Base-by-base conservation (phyloP, 2,329 filamentous ascomycete genomes). In the Penicillium sp. region DNA sequence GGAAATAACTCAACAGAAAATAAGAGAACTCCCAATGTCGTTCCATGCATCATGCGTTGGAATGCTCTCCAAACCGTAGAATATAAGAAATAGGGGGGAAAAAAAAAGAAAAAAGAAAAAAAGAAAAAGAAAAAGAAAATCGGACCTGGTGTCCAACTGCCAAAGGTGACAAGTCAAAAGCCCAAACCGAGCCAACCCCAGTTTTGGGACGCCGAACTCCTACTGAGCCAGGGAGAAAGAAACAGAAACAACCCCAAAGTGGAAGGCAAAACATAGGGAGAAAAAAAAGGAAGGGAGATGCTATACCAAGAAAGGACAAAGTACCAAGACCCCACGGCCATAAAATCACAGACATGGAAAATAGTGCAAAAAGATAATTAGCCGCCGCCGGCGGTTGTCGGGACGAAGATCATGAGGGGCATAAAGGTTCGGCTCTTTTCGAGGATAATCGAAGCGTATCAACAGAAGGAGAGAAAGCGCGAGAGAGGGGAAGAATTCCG, bases 171-270 rank as follows among this genome's bases (percentile, higher is more conserved):
- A 28, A 45, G 43, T 18, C 29, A 24, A 43, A 29, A 40, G 40
- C 47, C 33, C 44, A 38, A 49, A 28, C 23, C 25, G 28, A 24
- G 49, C 41, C 41, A 44, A 29, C 43, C 47, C 47, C 54, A 50
- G 32, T 54, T 56, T 55, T 55, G 49, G 45, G 33, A 54, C 56
- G 48, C 58, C 58, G 38, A 55, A 58, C 51, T 53, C 55, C 55
- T 39, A 47, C 43, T 44, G 42, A 49, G 20, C 43, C 42, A 46
- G 32, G n/a, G 41, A 53, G 51, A 49, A 45, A 24, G 27, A 38
- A 28, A 45, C 20, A 52, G 42, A 46, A 32, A 39, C 31, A 20
- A 18, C 18, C 42, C 40, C 31, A 13, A 33, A 24, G 15, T 12
- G 35, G 28, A 29, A 41, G 25, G 23, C 25, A 7, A 54, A 49